phyloP scores from a whole-genome alignment of 73 alveolate species.

The Paramecium primaurelia region DNA sequence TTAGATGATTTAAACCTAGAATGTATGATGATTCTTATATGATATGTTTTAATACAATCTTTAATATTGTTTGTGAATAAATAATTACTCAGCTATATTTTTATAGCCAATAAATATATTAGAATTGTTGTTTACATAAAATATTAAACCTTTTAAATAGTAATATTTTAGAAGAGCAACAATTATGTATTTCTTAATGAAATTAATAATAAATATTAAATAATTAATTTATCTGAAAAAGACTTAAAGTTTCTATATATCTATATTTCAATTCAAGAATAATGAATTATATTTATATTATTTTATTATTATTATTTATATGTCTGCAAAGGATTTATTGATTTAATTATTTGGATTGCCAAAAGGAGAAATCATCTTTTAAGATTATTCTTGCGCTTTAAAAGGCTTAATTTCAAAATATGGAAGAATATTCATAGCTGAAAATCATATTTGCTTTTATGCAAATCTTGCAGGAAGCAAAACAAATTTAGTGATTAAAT shows the following conservation, averaged over 20 bases:
- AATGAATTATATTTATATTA: not conserved
- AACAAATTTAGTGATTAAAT: conserved; percentile 7
- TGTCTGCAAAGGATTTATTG: conserved; percentile 45
- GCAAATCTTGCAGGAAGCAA: conserved; percentile 51
- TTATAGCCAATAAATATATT: no score
- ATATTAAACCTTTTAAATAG: no score
- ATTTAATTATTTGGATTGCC: conserved; percentile 11
- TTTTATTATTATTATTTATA: not conserved
- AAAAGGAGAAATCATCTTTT: conserved; percentile 25
- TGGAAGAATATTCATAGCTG: conserved; percentile 27
- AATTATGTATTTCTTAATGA: not conserved
- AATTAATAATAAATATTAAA: not conserved
- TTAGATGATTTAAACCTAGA: no score
- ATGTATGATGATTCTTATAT: no score
- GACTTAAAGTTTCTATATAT: not conserved
- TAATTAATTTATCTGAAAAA: not conserved
- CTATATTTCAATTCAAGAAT: not conserved
- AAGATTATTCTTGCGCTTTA: conserved; percentile 24
- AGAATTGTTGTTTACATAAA: no score
- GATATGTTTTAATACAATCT: no score
- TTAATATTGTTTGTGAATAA: no score
- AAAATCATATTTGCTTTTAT: conserved; percentile 30
- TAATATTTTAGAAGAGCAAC: not conserved
- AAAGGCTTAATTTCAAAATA: not conserved
- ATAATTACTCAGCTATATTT: no score